These are phyloP conservation scores for Pyrenochaeta sp. DNA, from an alignment of 2,329 filamentous ascomycete species.

Conservation along the genomic window DNA sequence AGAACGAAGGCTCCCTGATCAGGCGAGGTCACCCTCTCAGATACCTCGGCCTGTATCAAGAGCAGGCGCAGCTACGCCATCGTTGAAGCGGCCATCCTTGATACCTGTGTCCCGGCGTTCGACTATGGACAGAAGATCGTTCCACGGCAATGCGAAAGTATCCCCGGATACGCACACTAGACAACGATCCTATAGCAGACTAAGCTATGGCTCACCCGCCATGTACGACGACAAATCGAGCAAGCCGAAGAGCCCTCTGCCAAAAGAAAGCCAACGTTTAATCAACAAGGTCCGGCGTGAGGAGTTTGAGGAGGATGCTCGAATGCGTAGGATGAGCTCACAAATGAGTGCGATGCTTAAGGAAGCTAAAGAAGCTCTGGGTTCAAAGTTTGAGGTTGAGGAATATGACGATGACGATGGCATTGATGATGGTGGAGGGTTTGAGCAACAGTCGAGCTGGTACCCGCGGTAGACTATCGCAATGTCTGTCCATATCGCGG, in stretches of 20 bases:
- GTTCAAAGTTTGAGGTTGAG: conserved; percentile 55
- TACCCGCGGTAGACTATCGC: background rate
- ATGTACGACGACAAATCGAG: conserved; percentile 27
- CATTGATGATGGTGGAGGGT: conserved; percentile 1
- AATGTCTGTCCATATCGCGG: background rate
- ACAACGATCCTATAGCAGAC: conserved; percentile 38
- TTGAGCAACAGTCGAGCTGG: conserved; percentile 1
- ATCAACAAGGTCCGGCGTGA: conserved; percentile 75
- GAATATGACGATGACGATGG: conserved; percentile 34
- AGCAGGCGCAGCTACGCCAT: conserved; percentile 23
- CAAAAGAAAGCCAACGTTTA: conserved; percentile 74
- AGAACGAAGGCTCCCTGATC: conserved; percentile 39
- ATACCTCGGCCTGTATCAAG: conserved; percentile 45
- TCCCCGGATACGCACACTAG: conserved; percentile 17
- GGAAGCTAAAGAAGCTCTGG: conserved; percentile 86
- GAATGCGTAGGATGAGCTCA: conserved; percentile 80
- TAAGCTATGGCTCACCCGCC: conserved; percentile 43
- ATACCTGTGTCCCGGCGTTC: conserved; percentile 55
- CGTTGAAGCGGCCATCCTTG: conserved; percentile 49
- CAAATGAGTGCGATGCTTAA: conserved; percentile 86
- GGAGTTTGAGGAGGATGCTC: conserved; percentile 80
- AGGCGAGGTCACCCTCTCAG: conserved; percentile 39
- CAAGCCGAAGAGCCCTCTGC: conserved; percentile 48
- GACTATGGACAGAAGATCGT: conserved; percentile 31
- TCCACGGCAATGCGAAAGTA: conserved; percentile 24